Evolutionary conservation across 306 rosid genomes (phyloP).

Genomic region (apple (Malus domestica)): ASM211411v1 NC_041791.1:3136001-3136500

Average conservation of each 20-base stretch:
- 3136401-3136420: constrained; percentile 13
- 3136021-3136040: not conserved
- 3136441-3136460: not conserved
- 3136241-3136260: not conserved
- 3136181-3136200: not conserved
- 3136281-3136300: not conserved
- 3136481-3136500: constrained; percentile 8
- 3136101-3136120: not conserved
- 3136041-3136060: not conserved
- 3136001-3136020: not conserved
- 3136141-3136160: not conserved
- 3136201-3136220: not conserved
- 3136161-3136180: not conserved
- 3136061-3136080: not conserved
- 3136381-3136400: constrained; percentile 2
- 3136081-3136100: not conserved
- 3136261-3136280: not conserved
- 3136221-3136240: not conserved
- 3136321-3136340: not conserved
- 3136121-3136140: not conserved
- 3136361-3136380: not conserved
- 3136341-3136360: not conserved
- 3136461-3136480: constrained; percentile 18
- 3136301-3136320: not conserved
- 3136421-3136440: not conserved